phyloP scores from a whole-genome alignment of 805 yeast species.

The Metschnikowia aberdeeniae region DNA sequence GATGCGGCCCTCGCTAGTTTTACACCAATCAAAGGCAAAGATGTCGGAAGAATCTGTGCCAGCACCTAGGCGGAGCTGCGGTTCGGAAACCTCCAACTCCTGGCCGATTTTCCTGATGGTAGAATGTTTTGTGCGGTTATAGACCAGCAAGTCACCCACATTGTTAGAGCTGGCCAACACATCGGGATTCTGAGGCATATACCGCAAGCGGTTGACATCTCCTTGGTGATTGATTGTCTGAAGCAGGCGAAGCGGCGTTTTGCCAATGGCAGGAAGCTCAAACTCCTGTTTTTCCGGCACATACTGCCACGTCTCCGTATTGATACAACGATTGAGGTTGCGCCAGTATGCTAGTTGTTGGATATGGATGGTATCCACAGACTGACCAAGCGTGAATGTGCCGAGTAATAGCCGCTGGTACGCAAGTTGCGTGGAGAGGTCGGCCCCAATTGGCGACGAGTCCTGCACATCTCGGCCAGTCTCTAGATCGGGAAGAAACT shows the following conservation, averaged over 20 bases:
- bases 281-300: conserved; percentile 39
- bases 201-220: conserved; percentile 68
- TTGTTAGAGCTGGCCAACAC: conserved; percentile 68
- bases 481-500: conserved; percentile 57
- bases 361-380: conserved; percentile 21
- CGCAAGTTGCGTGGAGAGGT: conserved; percentile 7
- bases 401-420: conserved; percentile 18
- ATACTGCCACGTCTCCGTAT: conserved; percentile 33
- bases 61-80: conserved; percentile 46
- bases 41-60: conserved; percentile 41
- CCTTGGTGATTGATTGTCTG: conserved; percentile 68
- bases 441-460: not conserved
- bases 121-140: conserved; percentile 79
- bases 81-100: conserved; percentile 33
- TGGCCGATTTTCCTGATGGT: conserved; percentile 28
- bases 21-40: conserved; percentile 75
- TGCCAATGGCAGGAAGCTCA: conserved; percentile 27
- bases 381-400: conserved; percentile 19
- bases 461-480: not conserved
- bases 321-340: conserved; percentile 32
- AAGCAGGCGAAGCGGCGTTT: conserved; percentile 27
- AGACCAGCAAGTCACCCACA: conserved; percentile 60
- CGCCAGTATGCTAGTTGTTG: conserved; percentile 31
- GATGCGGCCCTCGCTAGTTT: conserved; percentile 52
- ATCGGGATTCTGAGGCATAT: conserved; percentile 86